A percentile compares a stretch with the other conserved stretches of the same genome.
Evolutionary conservation across 164 flowering plant species (phyloP).

Genomic region (Hamamelis virginiana): DNA sequence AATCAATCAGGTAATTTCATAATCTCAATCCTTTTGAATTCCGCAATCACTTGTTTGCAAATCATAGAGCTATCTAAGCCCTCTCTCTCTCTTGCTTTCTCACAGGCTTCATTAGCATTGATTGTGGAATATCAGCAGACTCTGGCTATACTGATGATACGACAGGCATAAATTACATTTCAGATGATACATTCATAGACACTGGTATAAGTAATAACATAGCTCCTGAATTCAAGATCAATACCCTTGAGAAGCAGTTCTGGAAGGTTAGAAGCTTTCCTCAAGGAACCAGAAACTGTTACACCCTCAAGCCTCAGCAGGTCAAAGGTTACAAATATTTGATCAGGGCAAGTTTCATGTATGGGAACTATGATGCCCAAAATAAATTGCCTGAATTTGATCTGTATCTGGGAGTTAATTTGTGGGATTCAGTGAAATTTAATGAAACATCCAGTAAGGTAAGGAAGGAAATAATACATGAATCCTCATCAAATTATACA

Average conservation of each 20-base stretch:
- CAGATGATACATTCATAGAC: slow-evolving; percentile 9
- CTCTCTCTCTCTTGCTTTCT: background rate
- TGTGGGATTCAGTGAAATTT: slow-evolving; percentile 2
- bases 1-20: slow-evolving; percentile 10
- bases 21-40: background rate
- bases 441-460: background rate
- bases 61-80: background rate
- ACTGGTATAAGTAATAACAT: slow-evolving; percentile 8
- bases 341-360: no score
- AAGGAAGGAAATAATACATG: slow-evolving; percentile 5
- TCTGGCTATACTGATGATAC: no score
- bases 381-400: no score
- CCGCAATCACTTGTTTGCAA: background rate
- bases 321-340: background rate
- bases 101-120: slow-evolving; percentile 22
- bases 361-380: no score
- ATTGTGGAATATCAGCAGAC: slow-evolving; percentile 19
- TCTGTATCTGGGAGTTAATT: slow-evolving; percentile 4
- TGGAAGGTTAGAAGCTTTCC: slow-evolving; percentile 13
- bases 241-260: background rate
- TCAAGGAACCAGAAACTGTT: slow-evolving; percentile 10
- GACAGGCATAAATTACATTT: slow-evolving; percentile 17
- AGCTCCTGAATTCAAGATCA: no score
- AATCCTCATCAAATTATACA: background rate
- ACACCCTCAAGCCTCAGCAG: slow-evolving; percentile 3